Evolutionary conservation across 441 rosid genomes (phyloP).

Genomic region (Populus hybrid): DNA sequence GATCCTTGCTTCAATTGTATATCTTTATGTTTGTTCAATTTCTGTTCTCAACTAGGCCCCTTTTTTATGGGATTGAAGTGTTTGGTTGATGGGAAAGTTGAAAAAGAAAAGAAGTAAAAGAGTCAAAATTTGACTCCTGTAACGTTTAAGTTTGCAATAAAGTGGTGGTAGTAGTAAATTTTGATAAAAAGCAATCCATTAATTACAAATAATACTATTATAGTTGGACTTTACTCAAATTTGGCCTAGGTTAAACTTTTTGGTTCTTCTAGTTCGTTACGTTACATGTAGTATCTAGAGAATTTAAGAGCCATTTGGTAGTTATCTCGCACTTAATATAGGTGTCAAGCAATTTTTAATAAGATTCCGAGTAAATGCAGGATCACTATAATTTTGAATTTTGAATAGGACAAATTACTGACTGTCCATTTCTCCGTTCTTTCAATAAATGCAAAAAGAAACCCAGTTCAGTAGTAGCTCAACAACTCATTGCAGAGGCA

Average conservation of each 20-base stretch:
- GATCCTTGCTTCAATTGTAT: conserved; percentile 40
- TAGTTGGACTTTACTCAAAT: background rate
- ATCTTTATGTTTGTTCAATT: conserved; percentile 2
- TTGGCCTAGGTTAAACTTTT: background rate
- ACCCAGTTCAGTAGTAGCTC: conserved; percentile 14
- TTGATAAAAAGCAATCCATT: background rate
- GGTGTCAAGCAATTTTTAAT: background rate
- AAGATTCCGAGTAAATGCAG: too few species aligned
- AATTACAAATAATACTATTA: too few species aligned
- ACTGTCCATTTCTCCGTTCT: background rate
- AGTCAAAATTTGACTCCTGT: background rate
- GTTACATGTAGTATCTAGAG: background rate
- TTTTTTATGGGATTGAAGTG: background rate
- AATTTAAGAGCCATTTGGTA: background rate
- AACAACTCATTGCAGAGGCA: conserved; percentile 8
- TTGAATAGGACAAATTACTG: background rate
- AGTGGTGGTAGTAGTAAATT: background rate
- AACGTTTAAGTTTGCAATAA: background rate
- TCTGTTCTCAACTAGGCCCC: background rate
- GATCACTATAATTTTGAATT: background rate
- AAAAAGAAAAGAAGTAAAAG: background rate
- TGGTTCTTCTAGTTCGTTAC: background rate
- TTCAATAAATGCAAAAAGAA: conserved; percentile 2
- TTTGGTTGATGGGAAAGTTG: conserved; percentile 9
- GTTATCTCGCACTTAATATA: background rate